Conservation (phyloP, 345 rosid species). For the Populus euphratica region DNA sequence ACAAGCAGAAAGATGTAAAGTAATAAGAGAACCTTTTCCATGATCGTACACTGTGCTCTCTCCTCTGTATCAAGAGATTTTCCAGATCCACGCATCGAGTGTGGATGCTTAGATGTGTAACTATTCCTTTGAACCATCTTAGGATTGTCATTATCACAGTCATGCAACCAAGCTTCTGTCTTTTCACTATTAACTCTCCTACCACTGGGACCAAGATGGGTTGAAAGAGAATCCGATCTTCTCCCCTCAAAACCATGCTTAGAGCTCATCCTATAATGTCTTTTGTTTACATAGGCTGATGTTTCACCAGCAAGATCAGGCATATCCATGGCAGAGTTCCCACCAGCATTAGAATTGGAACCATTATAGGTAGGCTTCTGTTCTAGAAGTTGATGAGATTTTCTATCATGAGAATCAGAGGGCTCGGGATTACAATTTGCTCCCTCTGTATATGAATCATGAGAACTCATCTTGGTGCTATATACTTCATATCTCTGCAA, state of each 20-base stretch:
- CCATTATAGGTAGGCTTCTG: constrained; percentile 36
- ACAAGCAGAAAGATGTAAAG: background rate
- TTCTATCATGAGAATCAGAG: constrained; percentile 42
- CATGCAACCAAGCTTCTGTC: constrained; percentile 30
- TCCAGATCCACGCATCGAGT: constrained; percentile 31
- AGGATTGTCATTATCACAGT: constrained; percentile 21
- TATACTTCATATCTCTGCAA: constrained; percentile 47
- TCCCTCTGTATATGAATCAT: constrained; percentile 41
- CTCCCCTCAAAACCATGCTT: constrained; percentile 44
- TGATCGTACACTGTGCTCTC: constrained; percentile 40
- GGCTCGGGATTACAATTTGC: constrained; percentile 27
- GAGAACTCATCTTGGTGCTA: constrained; percentile 38
- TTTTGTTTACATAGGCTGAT: constrained; percentile 30
- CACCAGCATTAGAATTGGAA: constrained; percentile 35
- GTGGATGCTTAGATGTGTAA: constrained; percentile 40
- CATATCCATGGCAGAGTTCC: constrained; percentile 35
- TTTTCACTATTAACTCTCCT: constrained; percentile 30
- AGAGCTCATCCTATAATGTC: constrained; percentile 36
- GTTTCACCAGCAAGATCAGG: constrained; percentile 40
- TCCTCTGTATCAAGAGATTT: constrained; percentile 42
- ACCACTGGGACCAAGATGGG: constrained; percentile 29
- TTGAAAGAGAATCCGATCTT: constrained; percentile 37
- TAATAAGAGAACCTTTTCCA: constrained; percentile 38
- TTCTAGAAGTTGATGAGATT: constrained; percentile 37
- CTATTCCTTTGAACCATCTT: constrained; percentile 38